Conservation (phyloP, 345 rosid genomes). For the Aurinia saxatilis region DNA sequence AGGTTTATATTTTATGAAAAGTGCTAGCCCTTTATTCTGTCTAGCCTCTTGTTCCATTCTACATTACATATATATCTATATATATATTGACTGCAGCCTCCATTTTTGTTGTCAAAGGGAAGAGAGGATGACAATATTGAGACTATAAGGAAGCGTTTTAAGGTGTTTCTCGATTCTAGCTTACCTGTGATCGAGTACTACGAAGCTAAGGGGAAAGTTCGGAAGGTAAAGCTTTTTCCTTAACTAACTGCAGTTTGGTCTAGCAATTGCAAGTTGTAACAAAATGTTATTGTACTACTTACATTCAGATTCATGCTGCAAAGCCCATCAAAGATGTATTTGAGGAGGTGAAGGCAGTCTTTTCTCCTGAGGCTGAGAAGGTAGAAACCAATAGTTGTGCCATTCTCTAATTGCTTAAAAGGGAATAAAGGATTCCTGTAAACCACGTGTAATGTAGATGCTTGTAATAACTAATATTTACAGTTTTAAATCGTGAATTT, state of each 20-base stretch:
- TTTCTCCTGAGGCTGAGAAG: constrained; percentile 54
- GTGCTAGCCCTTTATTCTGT: too few relatives aligned
- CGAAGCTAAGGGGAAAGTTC: constrained; percentile 53
- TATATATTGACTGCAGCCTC: constrained; percentile 1
- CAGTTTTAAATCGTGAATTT: background rate
- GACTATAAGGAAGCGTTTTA: constrained; percentile 65
- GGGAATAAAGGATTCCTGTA: background rate
- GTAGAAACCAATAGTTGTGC: constrained; percentile 32
- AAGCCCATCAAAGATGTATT: constrained; percentile 61
- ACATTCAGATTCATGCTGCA: constrained; percentile 59
- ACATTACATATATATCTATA: background rate
- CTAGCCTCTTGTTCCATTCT: background rate
- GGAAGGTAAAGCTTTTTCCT: constrained; percentile 35
- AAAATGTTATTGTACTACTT: constrained; percentile 13
- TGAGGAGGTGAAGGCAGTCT: constrained; percentile 48
- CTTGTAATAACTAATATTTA: constrained; percentile 4
- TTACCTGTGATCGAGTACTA: constrained; percentile 62
- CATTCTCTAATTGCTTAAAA: constrained; percentile 15
- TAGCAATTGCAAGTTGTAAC: background rate
- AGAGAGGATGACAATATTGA: constrained; percentile 80
- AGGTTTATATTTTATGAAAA: constrained; percentile 35
- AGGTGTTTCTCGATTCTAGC: constrained; percentile 59
- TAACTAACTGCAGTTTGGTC: background rate
- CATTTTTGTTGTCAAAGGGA: constrained; percentile 38
- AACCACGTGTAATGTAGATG: constrained; percentile 6